phyloP scores from a whole-genome alignment of 2,329 filamentous ascomycete species.

The Coleophoma eucalyptorum region DNA sequence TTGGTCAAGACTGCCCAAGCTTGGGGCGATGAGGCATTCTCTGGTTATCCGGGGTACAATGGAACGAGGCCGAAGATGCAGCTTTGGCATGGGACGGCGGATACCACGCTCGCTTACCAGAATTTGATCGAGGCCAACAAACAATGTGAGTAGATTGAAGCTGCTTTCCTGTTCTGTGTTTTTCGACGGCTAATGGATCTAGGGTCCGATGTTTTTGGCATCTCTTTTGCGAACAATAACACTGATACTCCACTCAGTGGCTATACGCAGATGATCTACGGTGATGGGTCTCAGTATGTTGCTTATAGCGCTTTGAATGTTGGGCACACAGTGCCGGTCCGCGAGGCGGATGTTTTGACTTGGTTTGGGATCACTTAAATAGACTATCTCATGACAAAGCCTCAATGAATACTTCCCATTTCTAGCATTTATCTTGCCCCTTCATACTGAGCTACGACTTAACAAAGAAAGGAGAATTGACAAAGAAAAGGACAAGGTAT shows the following conservation, averaged over 20 bases:
- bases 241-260: slow-evolving; percentile 20
- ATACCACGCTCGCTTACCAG: slow-evolving; percentile 32
- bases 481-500: too few relatives aligned
- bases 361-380: slow-evolving; percentile 12
- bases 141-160: slow-evolving; percentile 32
- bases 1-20: slow-evolving; percentile 30
- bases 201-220: slow-evolving; percentile 35
- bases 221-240: slow-evolving; percentile 17
- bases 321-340: slow-evolving; percentile 27
- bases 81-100: slow-evolving; percentile 29
- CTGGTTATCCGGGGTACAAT: slow-evolving; percentile 29
- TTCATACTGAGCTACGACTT: too few relatives aligned
- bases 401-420: too few relatives aligned
- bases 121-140: slow-evolving; percentile 40
- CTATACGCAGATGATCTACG: slow-evolving; percentile 29
- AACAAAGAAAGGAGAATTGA: too few relatives aligned
- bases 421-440: too few relatives aligned
- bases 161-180: too few relatives aligned
- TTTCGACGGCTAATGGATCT: too few relatives aligned
- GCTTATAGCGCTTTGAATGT: slow-evolving; percentile 25
- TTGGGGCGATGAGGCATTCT: slow-evolving; percentile 42
- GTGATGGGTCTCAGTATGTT: slow-evolving; percentile 27
- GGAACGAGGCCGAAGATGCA: slow-evolving; percentile 34
- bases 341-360: slow-evolving; percentile 21
- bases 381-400: too few relatives aligned